Evolutionary conservation across 2,329 filamentous ascomycete species (phyloP).

Genomic region (Cylindrodendrum hubeiense): DNA sequence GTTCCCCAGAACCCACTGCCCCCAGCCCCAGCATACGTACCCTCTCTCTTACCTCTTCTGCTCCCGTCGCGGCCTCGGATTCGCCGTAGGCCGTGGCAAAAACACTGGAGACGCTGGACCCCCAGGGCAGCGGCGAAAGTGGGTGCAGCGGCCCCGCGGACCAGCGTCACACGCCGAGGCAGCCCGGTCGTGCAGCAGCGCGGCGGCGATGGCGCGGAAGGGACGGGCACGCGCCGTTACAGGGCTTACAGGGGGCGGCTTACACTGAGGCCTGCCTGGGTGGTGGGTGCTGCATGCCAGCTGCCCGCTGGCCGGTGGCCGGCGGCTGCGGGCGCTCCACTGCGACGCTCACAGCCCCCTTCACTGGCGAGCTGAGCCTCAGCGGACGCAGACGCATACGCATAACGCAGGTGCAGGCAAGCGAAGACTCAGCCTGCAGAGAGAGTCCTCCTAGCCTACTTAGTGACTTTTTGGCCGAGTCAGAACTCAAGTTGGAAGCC

Average conservation of each 20-base stretch:
- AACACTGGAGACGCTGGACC: constrained; percentile 9
- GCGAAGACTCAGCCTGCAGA: constrained; percentile 3
- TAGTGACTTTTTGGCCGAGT: no score
- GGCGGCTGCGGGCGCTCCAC: no score
- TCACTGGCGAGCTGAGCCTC: constrained; percentile 7
- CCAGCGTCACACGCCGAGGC: background rate
- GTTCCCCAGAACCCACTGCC: constrained; percentile 5
- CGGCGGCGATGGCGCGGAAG: background rate
- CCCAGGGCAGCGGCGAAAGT: constrained; percentile 5
- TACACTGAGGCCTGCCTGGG: constrained; percentile 1
- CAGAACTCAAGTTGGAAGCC: no score
- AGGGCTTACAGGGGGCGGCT: background rate
- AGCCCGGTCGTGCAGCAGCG: constrained; percentile 8
- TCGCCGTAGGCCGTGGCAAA: constrained; percentile 10
- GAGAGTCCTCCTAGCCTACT: background rate
- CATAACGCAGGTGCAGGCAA: background rate
- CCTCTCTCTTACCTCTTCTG: constrained; percentile 16
- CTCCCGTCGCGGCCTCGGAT: constrained; percentile 12
- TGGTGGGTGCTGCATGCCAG: no score
- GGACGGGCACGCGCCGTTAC: background rate
- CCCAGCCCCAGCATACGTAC: constrained; percentile 22
- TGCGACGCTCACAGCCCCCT: constrained; percentile 3
- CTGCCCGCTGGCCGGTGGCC: no score
- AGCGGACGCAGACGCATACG: background rate
- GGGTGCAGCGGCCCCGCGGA: constrained; percentile 1